Evolutionary conservation across 2,329 filamentous ascomycete species (phyloP).

Genomic region (Hymenoscyphus occultus): DNA sequence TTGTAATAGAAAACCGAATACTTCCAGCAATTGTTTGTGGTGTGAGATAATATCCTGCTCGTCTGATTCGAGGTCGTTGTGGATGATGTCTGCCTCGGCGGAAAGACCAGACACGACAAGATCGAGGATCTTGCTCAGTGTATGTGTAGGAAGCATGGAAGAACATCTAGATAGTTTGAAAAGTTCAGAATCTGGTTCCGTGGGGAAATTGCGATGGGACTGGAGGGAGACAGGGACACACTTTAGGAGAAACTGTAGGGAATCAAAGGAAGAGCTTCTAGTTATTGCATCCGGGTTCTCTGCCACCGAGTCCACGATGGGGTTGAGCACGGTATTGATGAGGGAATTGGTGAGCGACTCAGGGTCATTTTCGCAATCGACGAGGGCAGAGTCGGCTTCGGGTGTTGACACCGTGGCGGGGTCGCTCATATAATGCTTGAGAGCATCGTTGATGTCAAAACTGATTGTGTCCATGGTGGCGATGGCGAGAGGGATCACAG

Average conservation of each 20-base stretch:
- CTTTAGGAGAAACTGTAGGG: conserved; percentile 94
- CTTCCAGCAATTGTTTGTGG: conserved; percentile 88
- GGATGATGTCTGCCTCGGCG: conserved; percentile 78
- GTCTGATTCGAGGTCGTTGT: conserved; percentile 84
- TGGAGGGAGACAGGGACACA: conserved; percentile 62
- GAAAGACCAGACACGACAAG: conserved; percentile 82
- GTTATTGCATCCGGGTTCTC: conserved; percentile 88
- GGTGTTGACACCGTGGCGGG: conserved; percentile 77
- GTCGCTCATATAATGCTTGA: conserved; percentile 96
- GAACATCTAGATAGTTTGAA: conserved; percentile 72
- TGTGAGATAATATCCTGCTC: conserved; percentile 83
- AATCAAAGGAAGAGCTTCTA: conserved; percentile 79
- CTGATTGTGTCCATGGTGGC: conserved; percentile 67
- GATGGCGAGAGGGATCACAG: conserved; percentile 29
- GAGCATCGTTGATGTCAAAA: conserved; percentile 95
- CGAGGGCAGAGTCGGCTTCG: conserved; percentile 77
- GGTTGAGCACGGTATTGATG: conserved; percentile 83
- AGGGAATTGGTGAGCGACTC: conserved; percentile 71
- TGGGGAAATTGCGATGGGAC: conserved; percentile 35
- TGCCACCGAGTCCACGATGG: conserved; percentile 87
- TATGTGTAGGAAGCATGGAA: conserved; percentile 72
- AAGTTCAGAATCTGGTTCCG: conserved; percentile 59
- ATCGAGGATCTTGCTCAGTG: conserved; percentile 90
- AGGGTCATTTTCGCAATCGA: conserved; percentile 90
- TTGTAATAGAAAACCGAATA: conserved; percentile 90